Conservation (phyloP, 2,329 filamentous ascomycete genomes). For the Cercospora brassicicola region DNA sequence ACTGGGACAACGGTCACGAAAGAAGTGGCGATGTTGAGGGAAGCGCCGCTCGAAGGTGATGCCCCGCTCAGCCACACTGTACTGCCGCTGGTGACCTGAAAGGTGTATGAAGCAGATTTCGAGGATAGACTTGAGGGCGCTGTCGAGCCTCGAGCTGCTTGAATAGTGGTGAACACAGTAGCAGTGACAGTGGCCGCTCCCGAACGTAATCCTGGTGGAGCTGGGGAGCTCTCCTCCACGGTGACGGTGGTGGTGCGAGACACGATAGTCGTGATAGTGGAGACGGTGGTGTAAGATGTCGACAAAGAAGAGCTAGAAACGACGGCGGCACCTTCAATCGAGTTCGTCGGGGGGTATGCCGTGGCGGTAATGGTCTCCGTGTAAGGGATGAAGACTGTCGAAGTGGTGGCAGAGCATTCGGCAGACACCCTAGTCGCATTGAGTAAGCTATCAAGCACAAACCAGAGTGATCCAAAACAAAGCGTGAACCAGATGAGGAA, state of each 20-base stretch:
- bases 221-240: neutral
- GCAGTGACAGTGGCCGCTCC: slow-evolving; percentile 26
- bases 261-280: slow-evolving; percentile 19
- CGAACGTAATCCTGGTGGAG: slow-evolving; percentile 1
- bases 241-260: slow-evolving; percentile 18
- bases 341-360: slow-evolving; percentile 11
- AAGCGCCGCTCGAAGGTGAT: slow-evolving; percentile 30
- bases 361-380: slow-evolving; percentile 28
- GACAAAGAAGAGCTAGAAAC: slow-evolving; percentile 9
- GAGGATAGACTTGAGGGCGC: slow-evolving; percentile 8
- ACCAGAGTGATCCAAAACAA: slow-evolving; percentile 29
- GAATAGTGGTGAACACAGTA: slow-evolving; percentile 7
- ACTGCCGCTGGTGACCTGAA: slow-evolving; percentile 17
- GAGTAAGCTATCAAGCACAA: slow-evolving; percentile 36
- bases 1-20: slow-evolving; percentile 25
- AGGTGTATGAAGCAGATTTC: slow-evolving; percentile 12
- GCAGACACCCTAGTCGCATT: slow-evolving; percentile 32
- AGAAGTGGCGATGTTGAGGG: slow-evolving; percentile 28
- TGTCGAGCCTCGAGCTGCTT: slow-evolving; percentile 3
- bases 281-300: slow-evolving; percentile 16
- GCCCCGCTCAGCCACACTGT: slow-evolving; percentile 34
- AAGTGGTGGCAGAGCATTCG: slow-evolving; percentile 25
- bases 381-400: slow-evolving; percentile 34
- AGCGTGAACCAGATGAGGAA: slow-evolving; percentile 25
- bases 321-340: slow-evolving; percentile 4